phyloP scores from a whole-genome alignment of 768 basidiomycete genomes.

The Amanita rubescens region DNA sequence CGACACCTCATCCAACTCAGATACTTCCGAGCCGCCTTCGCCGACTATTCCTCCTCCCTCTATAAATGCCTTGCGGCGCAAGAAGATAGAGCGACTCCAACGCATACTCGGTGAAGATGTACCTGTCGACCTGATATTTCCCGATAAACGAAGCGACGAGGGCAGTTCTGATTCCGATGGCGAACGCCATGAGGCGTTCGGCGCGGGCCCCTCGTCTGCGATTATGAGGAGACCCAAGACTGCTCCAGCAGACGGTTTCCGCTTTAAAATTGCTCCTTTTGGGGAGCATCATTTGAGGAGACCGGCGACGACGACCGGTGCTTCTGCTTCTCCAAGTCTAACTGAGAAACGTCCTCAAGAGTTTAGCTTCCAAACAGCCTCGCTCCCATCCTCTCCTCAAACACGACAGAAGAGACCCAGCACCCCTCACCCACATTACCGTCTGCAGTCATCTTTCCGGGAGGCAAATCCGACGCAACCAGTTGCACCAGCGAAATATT shows the following conservation, averaged over 20 bases:
- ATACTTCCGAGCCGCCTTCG: not conserved
- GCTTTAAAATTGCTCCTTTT: not conserved
- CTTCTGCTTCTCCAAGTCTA: no score
- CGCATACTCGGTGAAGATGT: slow-evolving; percentile 4
- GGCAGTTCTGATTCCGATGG: not conserved
- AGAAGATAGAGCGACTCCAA: slow-evolving; percentile 1
- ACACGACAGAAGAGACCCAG: not conserved
- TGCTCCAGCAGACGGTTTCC: not conserved
- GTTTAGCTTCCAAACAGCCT: not conserved
- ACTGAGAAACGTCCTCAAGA: no score
- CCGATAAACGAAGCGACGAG: not conserved
- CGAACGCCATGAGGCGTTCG: not conserved
- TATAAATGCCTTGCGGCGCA: not conserved
- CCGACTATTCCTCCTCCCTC: not conserved
- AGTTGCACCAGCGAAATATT: not conserved
- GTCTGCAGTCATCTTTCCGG: not conserved
- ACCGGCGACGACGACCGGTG: not conserved
- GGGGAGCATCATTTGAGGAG: not conserved
- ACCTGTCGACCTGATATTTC: slow-evolving; percentile 1
- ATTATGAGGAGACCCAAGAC: not conserved
- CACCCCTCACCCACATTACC: not conserved
- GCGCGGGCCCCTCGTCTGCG: not conserved
- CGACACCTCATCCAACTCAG: not conserved
- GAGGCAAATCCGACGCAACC: not conserved
- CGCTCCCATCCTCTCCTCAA: not conserved